phyloP scores from a whole-genome alignment of 2,329 filamentous ascomycete genomes.

The Fusarium lyarnte region DNA sequence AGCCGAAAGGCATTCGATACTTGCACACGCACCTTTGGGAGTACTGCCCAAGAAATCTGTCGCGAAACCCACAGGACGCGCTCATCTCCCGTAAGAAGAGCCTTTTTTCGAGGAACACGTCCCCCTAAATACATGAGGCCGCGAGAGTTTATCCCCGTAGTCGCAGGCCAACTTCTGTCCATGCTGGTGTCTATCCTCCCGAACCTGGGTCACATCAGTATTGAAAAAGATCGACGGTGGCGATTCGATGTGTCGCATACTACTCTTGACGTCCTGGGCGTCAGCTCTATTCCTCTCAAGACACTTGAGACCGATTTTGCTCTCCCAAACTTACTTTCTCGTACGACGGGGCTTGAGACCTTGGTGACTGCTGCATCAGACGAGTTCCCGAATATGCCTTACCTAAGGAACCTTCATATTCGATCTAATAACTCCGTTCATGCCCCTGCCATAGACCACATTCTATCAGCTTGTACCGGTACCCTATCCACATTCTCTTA shows the following conservation, averaged over 20 bases:
- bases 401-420: not conserved
- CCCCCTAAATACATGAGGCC: fast-evolving
- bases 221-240: not conserved
- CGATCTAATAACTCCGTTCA: fast-evolving
- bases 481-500: not conserved
- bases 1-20: not conserved
- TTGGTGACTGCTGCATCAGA: not conserved
- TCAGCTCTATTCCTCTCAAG: not conserved
- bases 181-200: not conserved
- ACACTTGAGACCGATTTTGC: not conserved
- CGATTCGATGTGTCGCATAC: not conserved
- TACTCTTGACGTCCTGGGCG: not conserved
- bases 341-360: not conserved
- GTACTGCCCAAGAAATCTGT: not conserved
- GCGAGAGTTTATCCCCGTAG: not conserved
- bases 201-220: not conserved
- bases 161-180: not conserved
- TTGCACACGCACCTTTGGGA: not conserved
- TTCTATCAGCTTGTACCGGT: not conserved
- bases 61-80: fast-evolving
- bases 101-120: not conserved
- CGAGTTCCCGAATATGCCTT: not conserved
- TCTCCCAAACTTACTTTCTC: not conserved
- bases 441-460: fast-evolving
- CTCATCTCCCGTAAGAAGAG: not conserved